phyloP scores from a whole-genome alignment of 225 moss, liverwort and hornwort genomes.

The Anthoceros angustus region DNA sequence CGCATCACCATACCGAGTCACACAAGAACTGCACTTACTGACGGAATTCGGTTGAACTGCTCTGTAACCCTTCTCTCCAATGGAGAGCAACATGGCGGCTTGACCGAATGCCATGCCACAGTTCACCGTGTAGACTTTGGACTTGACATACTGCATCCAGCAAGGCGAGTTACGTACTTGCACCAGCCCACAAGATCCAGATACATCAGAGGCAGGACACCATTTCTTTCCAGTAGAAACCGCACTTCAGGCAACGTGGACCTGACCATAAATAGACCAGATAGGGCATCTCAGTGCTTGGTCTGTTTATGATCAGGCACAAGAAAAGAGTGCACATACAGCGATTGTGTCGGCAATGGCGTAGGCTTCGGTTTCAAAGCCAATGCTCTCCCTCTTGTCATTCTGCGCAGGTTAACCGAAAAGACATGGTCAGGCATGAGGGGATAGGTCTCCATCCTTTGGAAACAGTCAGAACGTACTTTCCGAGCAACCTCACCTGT shows the following conservation, averaged over 20 bases:
- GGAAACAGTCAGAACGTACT: background rate
- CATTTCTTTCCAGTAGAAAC: background rate
- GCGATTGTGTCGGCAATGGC: slow-evolving; percentile 90
- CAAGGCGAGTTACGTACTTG: background rate
- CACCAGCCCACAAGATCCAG: background rate
- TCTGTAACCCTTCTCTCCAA: slow-evolving; percentile 81
- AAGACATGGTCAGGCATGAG: background rate
- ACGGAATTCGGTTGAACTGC: slow-evolving; percentile 94
- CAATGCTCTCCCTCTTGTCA: slow-evolving; percentile 96
- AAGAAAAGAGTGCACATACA: slow-evolving; percentile 6
- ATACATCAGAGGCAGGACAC: background rate
- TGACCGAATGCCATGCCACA: slow-evolving; percentile 96
- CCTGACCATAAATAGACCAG: background rate
- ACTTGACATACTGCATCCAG: slow-evolving; percentile 54
- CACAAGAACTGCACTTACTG: slow-evolving; percentile 20
- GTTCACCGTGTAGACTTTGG: slow-evolving; percentile 88
- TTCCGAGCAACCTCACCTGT: slow-evolving; percentile 17
- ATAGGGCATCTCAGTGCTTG: background rate
- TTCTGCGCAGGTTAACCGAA: slow-evolving; percentile 25
- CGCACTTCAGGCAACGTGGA: background rate
- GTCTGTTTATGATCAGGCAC: background rate
- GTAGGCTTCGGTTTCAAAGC: slow-evolving; percentile 96
- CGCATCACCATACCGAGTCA: background rate
- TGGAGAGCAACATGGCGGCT: slow-evolving; percentile 91
- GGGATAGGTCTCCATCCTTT: background rate